phyloP scores from a whole-genome alignment of 305 asterid species.

The Plantago rigida region DNA sequence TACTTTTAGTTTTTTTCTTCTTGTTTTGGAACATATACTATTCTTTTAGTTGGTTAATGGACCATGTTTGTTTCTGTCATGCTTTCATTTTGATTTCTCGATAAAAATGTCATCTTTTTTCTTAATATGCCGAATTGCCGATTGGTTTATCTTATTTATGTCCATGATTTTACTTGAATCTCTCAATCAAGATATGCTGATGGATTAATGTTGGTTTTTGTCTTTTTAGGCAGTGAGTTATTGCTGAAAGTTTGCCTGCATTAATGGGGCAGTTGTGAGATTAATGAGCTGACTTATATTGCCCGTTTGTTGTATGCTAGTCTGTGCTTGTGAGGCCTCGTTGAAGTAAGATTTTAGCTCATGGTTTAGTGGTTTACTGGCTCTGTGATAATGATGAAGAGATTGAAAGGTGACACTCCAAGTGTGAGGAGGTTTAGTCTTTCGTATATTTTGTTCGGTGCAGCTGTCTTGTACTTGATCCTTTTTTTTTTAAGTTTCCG shows the following conservation, averaged over 20 bases:
- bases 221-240: background rate
- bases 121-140: too few relatives aligned
- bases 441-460: slow-evolving; percentile 52
- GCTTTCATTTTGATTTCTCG: background rate
- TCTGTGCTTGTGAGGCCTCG: slow-evolving; percentile 25
- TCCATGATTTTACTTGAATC: too few relatives aligned
- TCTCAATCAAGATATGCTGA: background rate
- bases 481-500: slow-evolving; percentile 65
- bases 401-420: slow-evolving; percentile 54
- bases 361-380: slow-evolving; percentile 28
- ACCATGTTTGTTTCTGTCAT: too few relatives aligned
- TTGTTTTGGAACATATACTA: too few relatives aligned
- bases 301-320: background rate
- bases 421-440: slow-evolving; percentile 57
- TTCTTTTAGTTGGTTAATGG: too few relatives aligned
- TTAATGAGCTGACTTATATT: too few relatives aligned
- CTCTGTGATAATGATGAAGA: slow-evolving; percentile 49
- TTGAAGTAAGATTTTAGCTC: slow-evolving; percentile 24
- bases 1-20: too few relatives aligned
- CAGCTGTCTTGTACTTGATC: slow-evolving; percentile 65
- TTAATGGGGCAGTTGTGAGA: too few relatives aligned
- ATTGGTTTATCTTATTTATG: too few relatives aligned
- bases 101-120: background rate
- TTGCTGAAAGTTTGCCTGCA: too few relatives aligned
- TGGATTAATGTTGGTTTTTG: slow-evolving; percentile 19